phyloP scores from a whole-genome alignment of 495 filamentous ascomycete genomes.

The Penicillium arizonense region DNA sequence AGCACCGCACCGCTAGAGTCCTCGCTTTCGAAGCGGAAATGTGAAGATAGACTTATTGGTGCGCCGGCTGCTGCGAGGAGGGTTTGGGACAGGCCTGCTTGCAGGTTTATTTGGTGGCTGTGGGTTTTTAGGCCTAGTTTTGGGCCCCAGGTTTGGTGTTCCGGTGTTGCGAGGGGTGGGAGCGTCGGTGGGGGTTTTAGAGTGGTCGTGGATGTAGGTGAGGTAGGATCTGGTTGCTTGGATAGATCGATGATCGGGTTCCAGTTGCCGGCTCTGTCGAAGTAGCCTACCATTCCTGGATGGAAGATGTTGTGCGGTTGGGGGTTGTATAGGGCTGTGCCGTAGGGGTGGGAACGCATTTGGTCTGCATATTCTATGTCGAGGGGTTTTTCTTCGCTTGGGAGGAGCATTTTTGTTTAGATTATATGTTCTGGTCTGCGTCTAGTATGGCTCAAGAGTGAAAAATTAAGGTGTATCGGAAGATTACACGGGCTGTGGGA shows the following conservation, averaged over 20 bases:
- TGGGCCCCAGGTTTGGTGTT: slow-evolving; percentile 6
- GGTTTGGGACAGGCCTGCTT: background rate
- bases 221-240: background rate
- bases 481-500: no score
- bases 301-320: slow-evolving; percentile 1
- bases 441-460: no score
- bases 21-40: background rate
- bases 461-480: no score
- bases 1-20: background rate
- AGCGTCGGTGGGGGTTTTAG: background rate
- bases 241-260: slow-evolving; percentile 5
- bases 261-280: background rate
- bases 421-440: no score
- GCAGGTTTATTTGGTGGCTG: background rate
- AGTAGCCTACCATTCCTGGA: slow-evolving; percentile 2
- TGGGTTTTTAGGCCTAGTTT: background rate
- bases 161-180: background rate
- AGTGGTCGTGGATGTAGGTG: background rate
- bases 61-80: background rate
- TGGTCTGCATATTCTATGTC: slow-evolving; percentile 5
- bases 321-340: slow-evolving; percentile 4
- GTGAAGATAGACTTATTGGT: background rate
- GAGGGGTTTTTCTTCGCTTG: background rate
- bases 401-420: no score
- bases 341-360: slow-evolving; percentile 3